These are phyloP conservation scores for Aspergillus flavus DNA, from an alignment of 2,329 filamentous ascomycete genomes.

Conservation along the genomic window DNA sequence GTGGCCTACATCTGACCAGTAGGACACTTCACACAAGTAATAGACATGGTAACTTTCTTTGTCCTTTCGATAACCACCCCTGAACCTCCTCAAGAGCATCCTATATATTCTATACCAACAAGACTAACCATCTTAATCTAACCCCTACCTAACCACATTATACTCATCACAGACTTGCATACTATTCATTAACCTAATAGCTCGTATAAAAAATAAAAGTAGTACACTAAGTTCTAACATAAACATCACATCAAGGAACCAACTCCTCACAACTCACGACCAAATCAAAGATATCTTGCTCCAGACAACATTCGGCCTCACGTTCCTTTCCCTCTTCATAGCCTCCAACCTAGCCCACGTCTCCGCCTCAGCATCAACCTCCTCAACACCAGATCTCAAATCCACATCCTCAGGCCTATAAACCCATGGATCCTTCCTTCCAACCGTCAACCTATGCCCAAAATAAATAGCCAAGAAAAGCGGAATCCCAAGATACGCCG, in stretches of 20 bases:
- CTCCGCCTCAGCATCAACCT: not conserved
- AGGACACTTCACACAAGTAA: no score
- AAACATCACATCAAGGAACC: not conserved
- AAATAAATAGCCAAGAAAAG: conserved; percentile 57
- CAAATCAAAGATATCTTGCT: not conserved
- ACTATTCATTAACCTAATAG: not conserved
- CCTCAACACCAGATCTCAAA: not conserved
- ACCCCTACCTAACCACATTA: not conserved
- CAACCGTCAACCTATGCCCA: conserved; percentile 30
- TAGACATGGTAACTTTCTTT: no score
- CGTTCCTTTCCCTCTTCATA: not conserved
- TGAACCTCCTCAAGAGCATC: not conserved
- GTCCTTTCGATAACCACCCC: no score
- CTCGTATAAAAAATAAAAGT: not conserved
- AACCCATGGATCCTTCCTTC: not conserved
- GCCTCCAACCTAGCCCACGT: not conserved
- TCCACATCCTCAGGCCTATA: not conserved
- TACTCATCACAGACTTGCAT: not conserved
- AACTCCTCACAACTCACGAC: not conserved
- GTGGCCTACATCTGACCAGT: no score
- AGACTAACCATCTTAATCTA: not conserved
- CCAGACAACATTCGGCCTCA: not conserved
- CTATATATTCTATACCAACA: not conserved
- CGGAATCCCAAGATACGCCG: conserved; percentile 61
- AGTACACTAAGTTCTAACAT: not conserved